Evolutionary conservation across 768 basidiomycete species (phyloP).

Genomic region (Leccinum uliginosum): DNA sequence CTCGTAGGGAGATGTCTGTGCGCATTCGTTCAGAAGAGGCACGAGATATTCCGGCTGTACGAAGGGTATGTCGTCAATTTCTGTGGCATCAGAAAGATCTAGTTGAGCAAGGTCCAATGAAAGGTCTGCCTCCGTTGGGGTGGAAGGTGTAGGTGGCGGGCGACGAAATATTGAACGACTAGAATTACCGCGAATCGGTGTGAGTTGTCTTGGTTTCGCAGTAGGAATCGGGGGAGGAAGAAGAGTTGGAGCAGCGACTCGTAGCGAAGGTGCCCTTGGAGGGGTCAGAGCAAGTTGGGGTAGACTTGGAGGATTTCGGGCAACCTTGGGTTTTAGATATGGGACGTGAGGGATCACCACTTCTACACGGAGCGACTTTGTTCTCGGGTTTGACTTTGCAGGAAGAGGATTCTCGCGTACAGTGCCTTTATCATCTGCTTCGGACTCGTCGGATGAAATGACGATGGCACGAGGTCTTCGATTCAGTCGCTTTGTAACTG

Average conservation of each 20-base stretch:
- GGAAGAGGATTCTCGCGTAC: constrained; percentile 4
- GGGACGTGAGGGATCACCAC: constrained; percentile 39
- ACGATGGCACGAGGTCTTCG: constrained; percentile 23
- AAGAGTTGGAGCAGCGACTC: neutral
- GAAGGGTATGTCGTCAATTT: constrained; percentile 43
- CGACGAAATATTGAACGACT: constrained; percentile 32
- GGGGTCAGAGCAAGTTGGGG: constrained; percentile 1
- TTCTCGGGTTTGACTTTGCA: constrained; percentile 13
- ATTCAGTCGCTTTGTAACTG: constrained; percentile 8
- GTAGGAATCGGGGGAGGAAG: constrained; percentile 16
- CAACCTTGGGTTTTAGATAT: constrained; percentile 18
- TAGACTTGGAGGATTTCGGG: constrained; percentile 10
- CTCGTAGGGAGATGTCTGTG: constrained; percentile 64
- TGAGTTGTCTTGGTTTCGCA: constrained; percentile 54
- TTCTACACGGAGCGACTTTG: constrained; percentile 30
- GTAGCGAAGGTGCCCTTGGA: constrained; percentile 1
- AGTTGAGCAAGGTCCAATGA: constrained; percentile 32
- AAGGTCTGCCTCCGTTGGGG: constrained; percentile 47
- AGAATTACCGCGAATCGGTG: constrained; percentile 54
- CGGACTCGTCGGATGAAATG: constrained; percentile 49
- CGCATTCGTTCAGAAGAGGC: constrained; percentile 68
- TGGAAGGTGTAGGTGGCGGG: constrained; percentile 53
- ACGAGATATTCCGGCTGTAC: constrained; percentile 50
- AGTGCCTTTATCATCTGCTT: constrained; percentile 24
- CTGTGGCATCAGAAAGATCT: constrained; percentile 45